phyloP scores from a whole-genome alignment of 495 filamentous ascomycete species.

The Daldinia loculata region DNA sequence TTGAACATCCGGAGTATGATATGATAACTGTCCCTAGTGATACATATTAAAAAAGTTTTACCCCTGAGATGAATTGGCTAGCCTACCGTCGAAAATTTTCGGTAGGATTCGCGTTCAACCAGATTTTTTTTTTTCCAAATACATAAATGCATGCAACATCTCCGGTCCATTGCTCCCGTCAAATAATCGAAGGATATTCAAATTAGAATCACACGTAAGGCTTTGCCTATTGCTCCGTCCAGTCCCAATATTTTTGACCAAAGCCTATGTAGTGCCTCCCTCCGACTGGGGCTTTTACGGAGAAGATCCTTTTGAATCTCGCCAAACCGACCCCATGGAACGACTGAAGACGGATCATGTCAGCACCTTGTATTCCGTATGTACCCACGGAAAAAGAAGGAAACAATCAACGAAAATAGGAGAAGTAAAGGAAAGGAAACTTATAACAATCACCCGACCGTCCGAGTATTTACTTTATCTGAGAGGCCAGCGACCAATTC shows the following conservation, averaged over 20 bases:
- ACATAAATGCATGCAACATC: neutral
- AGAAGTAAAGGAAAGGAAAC: conserved; percentile 3
- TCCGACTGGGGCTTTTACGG: conserved; percentile 44
- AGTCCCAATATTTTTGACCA: conserved; percentile 53
- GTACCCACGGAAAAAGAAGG: neutral
- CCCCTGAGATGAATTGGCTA: neutral
- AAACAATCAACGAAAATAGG: neutral
- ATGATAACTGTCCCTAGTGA: neutral
- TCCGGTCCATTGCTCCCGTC: neutral
- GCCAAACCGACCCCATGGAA: conserved; percentile 51
- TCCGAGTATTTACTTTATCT: conserved; percentile 49
- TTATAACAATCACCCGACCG: conserved; percentile 41
- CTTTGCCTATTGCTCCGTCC: conserved; percentile 54
- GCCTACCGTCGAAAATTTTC: neutral
- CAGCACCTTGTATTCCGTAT: conserved; percentile 7
- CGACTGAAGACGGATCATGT: conserved; percentile 37
- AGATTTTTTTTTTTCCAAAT: neutral
- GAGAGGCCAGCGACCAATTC: conserved; percentile 57
- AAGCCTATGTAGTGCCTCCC: conserved; percentile 54
- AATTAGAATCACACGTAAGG: conserved; percentile 33
- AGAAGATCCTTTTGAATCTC: conserved; percentile 49
- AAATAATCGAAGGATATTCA: conserved; percentile 1
- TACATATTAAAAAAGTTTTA: neutral
- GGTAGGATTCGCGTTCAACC: neutral
- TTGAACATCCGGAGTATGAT: neutral